Percentiles rank a stretch among this genome's conserved stretches.
Evolutionary conservation across 352 stramenopile genomes (phyloP).

Genomic region (Albugo laibachii): DNA sequence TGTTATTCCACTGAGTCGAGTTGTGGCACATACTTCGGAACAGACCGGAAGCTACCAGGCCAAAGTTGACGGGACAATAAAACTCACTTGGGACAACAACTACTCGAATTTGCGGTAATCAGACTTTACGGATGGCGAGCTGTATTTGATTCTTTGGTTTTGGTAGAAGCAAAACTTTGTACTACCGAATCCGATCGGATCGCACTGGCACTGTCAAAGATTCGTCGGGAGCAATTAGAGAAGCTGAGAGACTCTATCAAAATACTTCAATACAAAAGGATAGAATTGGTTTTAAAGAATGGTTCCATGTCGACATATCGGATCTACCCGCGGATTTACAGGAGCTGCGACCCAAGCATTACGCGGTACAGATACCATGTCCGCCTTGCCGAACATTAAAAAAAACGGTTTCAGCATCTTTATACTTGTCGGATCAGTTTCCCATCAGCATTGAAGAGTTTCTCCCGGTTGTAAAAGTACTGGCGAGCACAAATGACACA

Average conservation of each 20-base stretch:
- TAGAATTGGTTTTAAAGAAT: constrained; percentile 28
- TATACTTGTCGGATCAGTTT: constrained; percentile 38
- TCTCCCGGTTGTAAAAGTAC: constrained; percentile 38
- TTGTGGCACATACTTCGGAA: constrained; percentile 12
- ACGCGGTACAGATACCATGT: constrained; percentile 27
- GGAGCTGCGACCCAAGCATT: constrained; percentile 16
- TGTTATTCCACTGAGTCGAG: constrained; percentile 16
- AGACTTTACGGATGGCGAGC: no score
- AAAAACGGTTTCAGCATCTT: constrained; percentile 31
- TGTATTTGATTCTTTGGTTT: no score
- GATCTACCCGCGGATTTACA: constrained; percentile 14
- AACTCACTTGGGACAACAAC: constrained; percentile 43
- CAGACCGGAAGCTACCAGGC: constrained; percentile 20
- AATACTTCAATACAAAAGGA: not conserved
- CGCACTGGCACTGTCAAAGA: not conserved
- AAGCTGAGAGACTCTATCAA: not conserved
- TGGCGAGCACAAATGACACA: constrained; percentile 37
- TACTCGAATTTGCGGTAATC: constrained; percentile 32
- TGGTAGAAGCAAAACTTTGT: not conserved
- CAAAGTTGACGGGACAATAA: constrained; percentile 14
- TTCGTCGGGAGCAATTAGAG: not conserved
- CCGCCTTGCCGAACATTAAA: constrained; percentile 23
- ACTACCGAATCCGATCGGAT: not conserved
- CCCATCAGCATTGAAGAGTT: constrained; percentile 36
- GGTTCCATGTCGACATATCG: constrained; percentile 29